Evolutionary conservation across 305 asterid species (phyloP), one percentile per base, ranked within the genome.

Genomic region (Solanum hybrid): DNA sequence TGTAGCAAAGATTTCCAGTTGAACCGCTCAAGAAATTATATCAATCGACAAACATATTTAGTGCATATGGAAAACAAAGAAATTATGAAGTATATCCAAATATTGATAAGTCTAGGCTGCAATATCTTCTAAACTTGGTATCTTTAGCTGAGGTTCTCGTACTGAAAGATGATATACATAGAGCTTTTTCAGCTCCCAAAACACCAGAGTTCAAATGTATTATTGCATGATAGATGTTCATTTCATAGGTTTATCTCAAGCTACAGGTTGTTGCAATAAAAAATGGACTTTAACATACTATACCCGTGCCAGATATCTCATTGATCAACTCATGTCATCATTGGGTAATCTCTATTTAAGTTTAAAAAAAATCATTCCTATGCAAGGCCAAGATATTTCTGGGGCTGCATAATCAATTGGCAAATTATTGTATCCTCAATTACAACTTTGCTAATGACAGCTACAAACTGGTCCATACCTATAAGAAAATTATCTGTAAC

Each of bases 1-100:
- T 76, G 79, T 78, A 34, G 77, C 91, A 86, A 88, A 57, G 61
- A 86, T 78, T 76, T 79, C 33, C 36, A 72, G 80, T 75, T 70
- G 89, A 87, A 87, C 4, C 3, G 14, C 87, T 82, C 70, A 87
- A 34, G 61, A 36, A 39, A 31, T 70, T 17, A 87, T 87, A 87
- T 20, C 89, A 70, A 87, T 72, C 20, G 6, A 87, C 61, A 36
- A 24, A 14, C 26, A 57, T 57, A 31, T 31, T 85, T 57, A 85
- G 27, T 39, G 36, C 26, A 87, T 4, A 87, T 15, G 57, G 82
- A 70, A 26, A 87, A 68, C 89, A 88, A 41, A 33, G 41, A 51
- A 57, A 77, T n/a, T 57, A 39, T 80, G 0, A 38, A 24, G 87
- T 38, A 81, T 81, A 8, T 38, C 22, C 34, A 41, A 38, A 7